Conservation (phyloP, 768 basidiomycete genomes). For the Coprinopsis marcescibilis region DNA sequence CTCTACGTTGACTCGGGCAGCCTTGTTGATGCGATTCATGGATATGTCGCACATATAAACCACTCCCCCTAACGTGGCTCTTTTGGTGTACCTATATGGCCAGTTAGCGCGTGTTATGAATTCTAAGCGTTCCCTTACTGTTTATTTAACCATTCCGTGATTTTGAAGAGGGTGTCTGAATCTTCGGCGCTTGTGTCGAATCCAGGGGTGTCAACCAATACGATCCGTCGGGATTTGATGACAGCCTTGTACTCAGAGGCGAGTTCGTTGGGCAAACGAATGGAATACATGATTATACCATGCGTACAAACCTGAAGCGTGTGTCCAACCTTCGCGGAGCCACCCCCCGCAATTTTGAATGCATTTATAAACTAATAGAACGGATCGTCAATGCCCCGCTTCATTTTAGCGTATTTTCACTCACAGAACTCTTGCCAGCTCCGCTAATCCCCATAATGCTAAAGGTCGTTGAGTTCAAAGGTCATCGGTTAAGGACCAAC, state of each 20-base stretch:
- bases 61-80: conserved; percentile 21
- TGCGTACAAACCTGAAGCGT: conserved; percentile 19
- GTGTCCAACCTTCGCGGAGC: conserved; percentile 18
- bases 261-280: neutral
- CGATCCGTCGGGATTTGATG: neutral
- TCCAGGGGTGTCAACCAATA: conserved; percentile 23
- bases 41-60: conserved; percentile 19
- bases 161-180: conserved; percentile 19
- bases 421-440: conserved; percentile 26
- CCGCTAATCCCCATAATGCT: conserved; percentile 27
- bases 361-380: conserved; percentile 17
- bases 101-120: neutral
- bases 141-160: conserved; percentile 21
- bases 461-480: conserved; percentile 2
- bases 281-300: conserved; percentile 13
- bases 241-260: conserved; percentile 1
- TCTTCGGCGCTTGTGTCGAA: conserved; percentile 20
- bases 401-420: neutral
- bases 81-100: conserved; percentile 13
- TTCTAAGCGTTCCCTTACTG: conserved; percentile 15
- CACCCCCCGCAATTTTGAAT: too few species aligned
- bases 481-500: neutral
- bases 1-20: too few species aligned
- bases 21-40: too few species aligned
- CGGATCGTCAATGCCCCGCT: neutral